Evolutionary conservation across 2,329 filamentous ascomycete species (phyloP).

Genomic region (Fusarium irregulare): DNA sequence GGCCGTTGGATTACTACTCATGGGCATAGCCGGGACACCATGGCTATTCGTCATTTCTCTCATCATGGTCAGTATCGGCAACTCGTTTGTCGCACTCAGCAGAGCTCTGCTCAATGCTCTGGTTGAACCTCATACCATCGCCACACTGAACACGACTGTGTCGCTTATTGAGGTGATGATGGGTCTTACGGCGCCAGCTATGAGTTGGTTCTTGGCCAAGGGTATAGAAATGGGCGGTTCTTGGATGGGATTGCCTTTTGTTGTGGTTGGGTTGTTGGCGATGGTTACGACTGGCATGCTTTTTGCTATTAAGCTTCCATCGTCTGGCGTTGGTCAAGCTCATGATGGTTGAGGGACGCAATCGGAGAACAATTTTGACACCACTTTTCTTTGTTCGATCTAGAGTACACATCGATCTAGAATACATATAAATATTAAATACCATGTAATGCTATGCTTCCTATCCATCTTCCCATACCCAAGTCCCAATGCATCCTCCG

Average conservation of each 20-base stretch:
- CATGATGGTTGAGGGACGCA: conserved; percentile 8
- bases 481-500: too few relatives aligned
- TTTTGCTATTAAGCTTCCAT: conserved; percentile 46
- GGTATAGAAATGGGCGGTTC: conserved; percentile 60
- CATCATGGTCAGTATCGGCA: conserved; percentile 58
- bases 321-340: conserved; percentile 31
- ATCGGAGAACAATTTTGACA: too few relatives aligned
- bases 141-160: conserved; percentile 64
- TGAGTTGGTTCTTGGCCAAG: conserved; percentile 59
- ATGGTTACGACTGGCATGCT: conserved; percentile 47
- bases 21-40: conserved; percentile 52
- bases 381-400: not conserved
- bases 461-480: too few relatives aligned
- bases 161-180: conserved; percentile 62
- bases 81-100: conserved; percentile 56
- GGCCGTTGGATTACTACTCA: conserved; percentile 52
- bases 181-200: conserved; percentile 57
- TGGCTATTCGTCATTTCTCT: conserved; percentile 55
- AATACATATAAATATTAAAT: not conserved
- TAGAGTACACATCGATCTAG: not conserved
- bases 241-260: conserved; percentile 64
- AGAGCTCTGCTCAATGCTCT: conserved; percentile 64
- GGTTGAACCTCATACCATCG: conserved; percentile 65
- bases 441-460: not conserved
- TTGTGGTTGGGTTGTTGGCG: conserved; percentile 52